A percentile compares a stretch with the other conserved stretches of the same genome.
Evolutionary conservation across 106 monocot species (phyloP).

Genomic region (Apostasia ramifera): DNA sequence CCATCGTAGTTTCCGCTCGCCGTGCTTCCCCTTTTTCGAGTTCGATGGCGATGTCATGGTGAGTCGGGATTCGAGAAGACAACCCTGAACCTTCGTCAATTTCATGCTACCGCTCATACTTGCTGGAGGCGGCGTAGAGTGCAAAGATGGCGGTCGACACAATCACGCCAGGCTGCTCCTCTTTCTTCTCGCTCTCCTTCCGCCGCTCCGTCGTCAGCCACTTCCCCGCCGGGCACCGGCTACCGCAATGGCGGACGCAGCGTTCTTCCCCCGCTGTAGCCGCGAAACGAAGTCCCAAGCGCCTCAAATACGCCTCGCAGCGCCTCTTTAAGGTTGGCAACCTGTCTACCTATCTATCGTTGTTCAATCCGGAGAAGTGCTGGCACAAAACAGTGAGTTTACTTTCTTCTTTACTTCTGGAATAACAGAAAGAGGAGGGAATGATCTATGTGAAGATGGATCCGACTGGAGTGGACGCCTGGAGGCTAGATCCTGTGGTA

Average conservation of each 20-base stretch:
- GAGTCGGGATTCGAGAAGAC: no score
- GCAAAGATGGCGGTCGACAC: neutral
- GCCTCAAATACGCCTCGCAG: constrained; percentile 69
- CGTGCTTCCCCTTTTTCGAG: no score
- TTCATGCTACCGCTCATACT: no score
- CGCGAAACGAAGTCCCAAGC: constrained; percentile 78
- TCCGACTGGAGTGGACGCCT: constrained; percentile 48
- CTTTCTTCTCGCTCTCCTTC: neutral
- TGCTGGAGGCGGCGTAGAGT: no score
- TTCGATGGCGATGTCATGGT: no score
- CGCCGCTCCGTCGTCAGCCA: constrained; percentile 1
- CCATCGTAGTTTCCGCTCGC: no score
- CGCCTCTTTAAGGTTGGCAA: constrained; percentile 53
- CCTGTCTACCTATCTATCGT: neutral
- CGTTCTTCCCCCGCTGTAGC: constrained; percentile 14
- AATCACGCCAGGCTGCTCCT: neutral
- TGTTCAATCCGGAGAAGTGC: neutral
- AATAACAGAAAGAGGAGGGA: constrained; percentile 38
- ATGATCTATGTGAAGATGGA: constrained; percentile 86
- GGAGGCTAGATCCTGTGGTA: constrained; percentile 83
- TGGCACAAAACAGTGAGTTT: neutral
- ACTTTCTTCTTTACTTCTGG: neutral
- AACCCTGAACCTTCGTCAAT: no score
- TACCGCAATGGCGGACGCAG: neutral
- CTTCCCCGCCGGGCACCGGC: constrained; percentile 1